Conservation (phyloP, 306 rosid genomes). For the Boehmeria nivea region DNA sequence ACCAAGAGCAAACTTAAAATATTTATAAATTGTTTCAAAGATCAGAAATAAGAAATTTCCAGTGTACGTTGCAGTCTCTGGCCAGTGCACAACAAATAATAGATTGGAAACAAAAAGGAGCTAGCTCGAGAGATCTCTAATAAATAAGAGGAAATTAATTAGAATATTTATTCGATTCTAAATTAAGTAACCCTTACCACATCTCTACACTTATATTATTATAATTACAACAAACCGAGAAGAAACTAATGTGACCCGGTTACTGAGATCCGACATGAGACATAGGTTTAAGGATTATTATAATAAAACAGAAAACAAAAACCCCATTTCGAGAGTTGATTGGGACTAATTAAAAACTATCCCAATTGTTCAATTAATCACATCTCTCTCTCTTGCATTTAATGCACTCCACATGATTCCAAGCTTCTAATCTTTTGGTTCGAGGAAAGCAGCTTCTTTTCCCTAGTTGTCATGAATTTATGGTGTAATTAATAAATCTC, state of each 20-base stretch:
- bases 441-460: constrained; percentile 43
- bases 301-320: constrained; percentile 12
- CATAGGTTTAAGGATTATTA: constrained; percentile 33
- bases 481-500: constrained; percentile 14
- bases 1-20: neutral
- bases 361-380: constrained; percentile 33
- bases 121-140: too few relatives aligned
- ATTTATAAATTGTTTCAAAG: neutral
- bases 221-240: constrained; percentile 7
- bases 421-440: constrained; percentile 46
- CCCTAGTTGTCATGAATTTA: constrained; percentile 29
- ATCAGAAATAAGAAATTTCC: neutral
- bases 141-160: neutral
- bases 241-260: constrained; percentile 35
- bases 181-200: constrained; percentile 1
- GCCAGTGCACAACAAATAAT: constrained; percentile 1
- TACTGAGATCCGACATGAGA: constrained; percentile 50
- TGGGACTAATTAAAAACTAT: constrained; percentile 34
- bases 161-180: neutral
- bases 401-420: constrained; percentile 73
- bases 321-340: constrained; percentile 38
- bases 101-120: neutral
- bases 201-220: constrained; percentile 8
- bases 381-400: constrained; percentile 40
- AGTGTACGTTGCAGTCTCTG: neutral